Percentiles rank a stretch among this genome's conserved stretches.
Evolutionary conservation across 148 eudicot genomes (phyloP).

Genomic region (Agrostemma githago): DNA sequence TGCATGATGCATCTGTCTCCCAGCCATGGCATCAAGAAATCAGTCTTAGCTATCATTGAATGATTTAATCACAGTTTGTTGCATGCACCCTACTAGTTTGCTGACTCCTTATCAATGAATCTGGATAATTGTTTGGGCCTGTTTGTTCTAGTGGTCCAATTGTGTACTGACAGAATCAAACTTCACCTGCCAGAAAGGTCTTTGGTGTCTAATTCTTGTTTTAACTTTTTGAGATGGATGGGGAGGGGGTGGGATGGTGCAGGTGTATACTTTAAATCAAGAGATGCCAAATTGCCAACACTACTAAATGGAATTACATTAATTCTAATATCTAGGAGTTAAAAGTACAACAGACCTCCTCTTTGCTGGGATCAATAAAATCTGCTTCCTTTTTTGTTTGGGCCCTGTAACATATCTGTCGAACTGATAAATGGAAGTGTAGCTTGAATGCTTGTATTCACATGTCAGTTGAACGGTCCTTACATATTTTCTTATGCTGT

Average conservation of each 20-base stretch:
- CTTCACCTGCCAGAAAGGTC: too few relatives aligned
- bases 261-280: too few relatives aligned
- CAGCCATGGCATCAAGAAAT: not conserved
- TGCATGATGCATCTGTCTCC: not conserved
- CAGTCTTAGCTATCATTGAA: not conserved
- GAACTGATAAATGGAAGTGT: not conserved
- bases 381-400: not conserved
- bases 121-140: not conserved
- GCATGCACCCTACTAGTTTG: not conserved
- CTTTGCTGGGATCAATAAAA: not conserved
- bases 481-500: constrained; percentile 11
- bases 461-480: not conserved
- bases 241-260: too few relatives aligned
- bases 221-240: too few relatives aligned
- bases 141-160: not conserved
- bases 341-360: not conserved
- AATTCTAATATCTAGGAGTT: not conserved
- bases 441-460: not conserved
- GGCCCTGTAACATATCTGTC: not conserved
- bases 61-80: not conserved
- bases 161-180: not conserved
- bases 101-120: not conserved
- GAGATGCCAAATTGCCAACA: too few relatives aligned
- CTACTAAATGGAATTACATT: not conserved
- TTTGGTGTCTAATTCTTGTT: too few relatives aligned